Conservation (phyloP, 805 yeast genomes). For the Saturnispora ahearnii region DNA sequence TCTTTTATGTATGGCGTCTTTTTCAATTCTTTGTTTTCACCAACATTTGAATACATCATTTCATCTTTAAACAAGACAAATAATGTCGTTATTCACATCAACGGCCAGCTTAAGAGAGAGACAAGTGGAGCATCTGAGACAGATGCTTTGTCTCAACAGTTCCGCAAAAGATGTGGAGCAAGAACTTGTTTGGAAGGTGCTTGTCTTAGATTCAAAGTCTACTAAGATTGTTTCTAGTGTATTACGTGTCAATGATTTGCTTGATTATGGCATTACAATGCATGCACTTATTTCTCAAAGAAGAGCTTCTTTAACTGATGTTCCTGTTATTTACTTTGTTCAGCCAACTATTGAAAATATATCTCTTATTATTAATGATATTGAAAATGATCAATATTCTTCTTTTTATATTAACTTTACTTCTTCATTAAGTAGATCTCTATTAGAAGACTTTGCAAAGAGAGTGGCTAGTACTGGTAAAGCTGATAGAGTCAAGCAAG, state of each 20-base stretch:
- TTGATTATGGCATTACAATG: constrained; percentile 85
- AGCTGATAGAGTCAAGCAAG: constrained; percentile 69
- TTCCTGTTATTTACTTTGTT: constrained; percentile 87
- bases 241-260: constrained; percentile 82
- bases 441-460: constrained; percentile 83
- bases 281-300: constrained; percentile 66
- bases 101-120: constrained; percentile 21
- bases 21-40: not conserved
- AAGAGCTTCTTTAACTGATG: constrained; percentile 85
- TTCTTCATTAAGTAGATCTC: constrained; percentile 62
- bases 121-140: constrained; percentile 44
- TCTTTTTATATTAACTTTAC: constrained; percentile 80
- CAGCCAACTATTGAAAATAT: constrained; percentile 80
- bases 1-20: not conserved
- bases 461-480: constrained; percentile 66
- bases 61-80: not conserved
- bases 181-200: constrained; percentile 83
- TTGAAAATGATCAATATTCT: constrained; percentile 67
- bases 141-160: constrained; percentile 71
- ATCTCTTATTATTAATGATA: constrained; percentile 57
- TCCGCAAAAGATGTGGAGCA: constrained; percentile 52
- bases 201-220: constrained; percentile 72
- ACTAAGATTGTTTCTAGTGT: constrained; percentile 85
- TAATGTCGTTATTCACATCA: constrained; percentile 15
- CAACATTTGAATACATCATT: not conserved